Conservation (phyloP, 345 rosid genomes). For the Brassica incana region DNA sequence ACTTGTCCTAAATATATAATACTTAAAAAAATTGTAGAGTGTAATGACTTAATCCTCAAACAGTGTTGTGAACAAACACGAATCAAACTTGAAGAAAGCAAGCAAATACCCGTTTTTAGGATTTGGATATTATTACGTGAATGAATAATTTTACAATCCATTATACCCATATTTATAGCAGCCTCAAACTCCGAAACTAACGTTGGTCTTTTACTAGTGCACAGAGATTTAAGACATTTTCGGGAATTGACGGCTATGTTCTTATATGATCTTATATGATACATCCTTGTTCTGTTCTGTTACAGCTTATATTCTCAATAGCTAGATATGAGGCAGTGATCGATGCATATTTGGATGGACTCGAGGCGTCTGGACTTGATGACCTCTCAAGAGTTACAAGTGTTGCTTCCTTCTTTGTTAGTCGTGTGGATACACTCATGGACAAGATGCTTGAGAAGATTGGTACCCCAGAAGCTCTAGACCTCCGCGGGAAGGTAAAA, state of each 20-base stretch:
- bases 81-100: too few species aligned
- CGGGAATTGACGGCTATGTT: too few species aligned
- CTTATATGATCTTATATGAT: background rate
- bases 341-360: conserved; percentile 98
- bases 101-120: too few species aligned
- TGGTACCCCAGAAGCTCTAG: conserved; percentile 93
- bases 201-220: too few species aligned
- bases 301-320: conserved; percentile 92
- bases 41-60: too few species aligned
- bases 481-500: conserved; percentile 91
- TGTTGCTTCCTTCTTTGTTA: conserved; percentile 97
- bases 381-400: conserved; percentile 98
- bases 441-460: conserved; percentile 94
- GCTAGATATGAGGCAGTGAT: conserved; percentile 91
- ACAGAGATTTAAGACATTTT: too few species aligned
- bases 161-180: too few species aligned
- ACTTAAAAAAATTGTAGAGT: background rate
- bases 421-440: conserved; percentile 91
- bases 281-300: conserved; percentile 23
- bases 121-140: too few species aligned
- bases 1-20: background rate
- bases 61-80: too few species aligned
- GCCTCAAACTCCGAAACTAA: too few species aligned
- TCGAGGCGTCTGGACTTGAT: conserved; percentile 86
- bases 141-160: too few species aligned